Evolutionary conservation across 441 rosid species (phyloP), one percentile per base, ranked within the genome.

Genomic region (Corymbia citriodora): DNA sequence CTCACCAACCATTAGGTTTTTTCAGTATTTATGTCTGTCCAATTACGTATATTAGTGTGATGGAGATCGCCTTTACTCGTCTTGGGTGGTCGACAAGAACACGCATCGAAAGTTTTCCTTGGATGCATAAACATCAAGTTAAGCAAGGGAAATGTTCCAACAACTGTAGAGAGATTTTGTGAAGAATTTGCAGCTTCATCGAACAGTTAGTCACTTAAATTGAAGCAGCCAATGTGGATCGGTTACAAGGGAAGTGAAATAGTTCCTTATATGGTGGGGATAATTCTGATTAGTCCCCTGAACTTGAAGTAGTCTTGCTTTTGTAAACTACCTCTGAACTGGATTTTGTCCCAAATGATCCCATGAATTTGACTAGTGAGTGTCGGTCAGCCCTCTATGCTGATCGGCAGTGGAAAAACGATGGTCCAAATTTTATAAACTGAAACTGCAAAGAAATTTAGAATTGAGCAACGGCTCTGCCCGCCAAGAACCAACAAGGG

Each of bases 391-490:
- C 65, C 65, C 65, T 59, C 65, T 59, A 10, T 25, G 65, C 45
- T 40, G 45, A 40, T 40, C 6, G 45, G 45, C 45, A 40, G 45
- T 5, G 45, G 45, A 40, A 40, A 54, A 16, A 54, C 6, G 57
- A 17, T 7, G 0, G 4, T 36, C 50, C 17, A 11, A 40, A 74
- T 17, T 72, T 74, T 4, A 5, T 25, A 0, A 74, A 74, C 15
- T 36, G 5, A 0, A 74, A 74, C 15, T 36, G 5, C 49, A 19
- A 36, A 36, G 15, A 18, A 63, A 29, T 3, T 63, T 6, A 12
- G n/a, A 8, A 13, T 63, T 29, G 0, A 63, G 33, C 16, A 3
- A 4, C 7, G 8, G 70, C 70, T 0, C 12, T 4, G 33, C 33
- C 9, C 0, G 33, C 70, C 16, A 11, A 63, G 15, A 61, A 61